phyloP scores from a whole-genome alignment of 2,329 filamentous ascomycete genomes.

The Xylaria sp. region DNA sequence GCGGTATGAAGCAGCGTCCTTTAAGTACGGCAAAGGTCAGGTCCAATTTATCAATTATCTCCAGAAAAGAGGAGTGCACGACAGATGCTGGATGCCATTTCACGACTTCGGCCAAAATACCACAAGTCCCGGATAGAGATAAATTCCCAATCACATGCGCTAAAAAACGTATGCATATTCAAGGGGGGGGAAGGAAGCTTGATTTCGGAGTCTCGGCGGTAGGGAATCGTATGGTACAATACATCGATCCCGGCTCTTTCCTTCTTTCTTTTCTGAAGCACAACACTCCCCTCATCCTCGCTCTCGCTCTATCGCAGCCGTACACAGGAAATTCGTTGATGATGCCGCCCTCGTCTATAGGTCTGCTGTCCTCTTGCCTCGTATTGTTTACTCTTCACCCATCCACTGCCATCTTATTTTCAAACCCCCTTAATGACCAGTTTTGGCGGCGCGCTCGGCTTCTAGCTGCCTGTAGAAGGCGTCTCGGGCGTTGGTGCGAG shows the following conservation, averaged over 20 bases:
- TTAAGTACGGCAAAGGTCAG: background rate
- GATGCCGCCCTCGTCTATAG: conserved; percentile 38
- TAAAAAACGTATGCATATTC: conserved; percentile 6
- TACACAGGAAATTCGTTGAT: conserved; percentile 26
- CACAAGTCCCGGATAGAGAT: background rate
- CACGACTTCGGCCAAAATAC: background rate
- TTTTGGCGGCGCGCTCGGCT: conserved; percentile 61
- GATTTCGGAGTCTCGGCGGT: conserved; percentile 38
- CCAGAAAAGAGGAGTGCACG: background rate
- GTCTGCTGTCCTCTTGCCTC: conserved; percentile 7
- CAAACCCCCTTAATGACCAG: conserved; percentile 31
- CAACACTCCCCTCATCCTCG: conserved; percentile 8
- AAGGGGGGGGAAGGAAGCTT: conserved; percentile 29
- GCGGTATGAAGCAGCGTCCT: background rate
- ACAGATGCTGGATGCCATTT: background rate
- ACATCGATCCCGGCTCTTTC: conserved; percentile 32
- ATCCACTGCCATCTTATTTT: background rate
- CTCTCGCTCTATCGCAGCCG: conserved; percentile 39
- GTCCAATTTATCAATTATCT: background rate
- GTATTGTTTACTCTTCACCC: conserved; percentile 2
- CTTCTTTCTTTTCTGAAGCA: conserved; percentile 29
- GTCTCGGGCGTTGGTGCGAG: conserved; percentile 68
- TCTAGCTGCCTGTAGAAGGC: conserved; percentile 69
- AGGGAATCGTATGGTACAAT: conserved; percentile 44
- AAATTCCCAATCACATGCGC: conserved; percentile 1